These are phyloP conservation scores for Hippophae gyantsensis DNA, from an alignment of 306 rosid species.

Conservation along the genomic window DNA sequence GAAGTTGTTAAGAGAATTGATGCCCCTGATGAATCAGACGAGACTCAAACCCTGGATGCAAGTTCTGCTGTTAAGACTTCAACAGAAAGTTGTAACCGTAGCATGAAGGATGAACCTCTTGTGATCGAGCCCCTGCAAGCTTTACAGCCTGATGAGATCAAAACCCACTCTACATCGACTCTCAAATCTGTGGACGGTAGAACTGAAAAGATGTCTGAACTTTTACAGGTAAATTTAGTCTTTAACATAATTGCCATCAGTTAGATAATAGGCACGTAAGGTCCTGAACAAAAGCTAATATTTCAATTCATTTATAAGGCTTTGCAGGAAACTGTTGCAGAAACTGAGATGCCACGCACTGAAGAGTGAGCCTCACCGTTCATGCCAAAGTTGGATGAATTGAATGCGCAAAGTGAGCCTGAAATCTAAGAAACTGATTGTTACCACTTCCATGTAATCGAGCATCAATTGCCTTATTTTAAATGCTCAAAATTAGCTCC, in stretches of 20 bases:
- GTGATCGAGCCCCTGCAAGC: conserved; percentile 58
- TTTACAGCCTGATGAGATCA: conserved; percentile 23
- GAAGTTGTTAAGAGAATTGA: conserved; percentile 49
- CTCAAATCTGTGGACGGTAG: conserved; percentile 25
- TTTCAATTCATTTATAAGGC: conserved; percentile 24
- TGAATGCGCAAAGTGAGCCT: conserved; percentile 22
- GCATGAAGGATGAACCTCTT: conserved; percentile 32
- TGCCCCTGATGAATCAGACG: conserved; percentile 27
- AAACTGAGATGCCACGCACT: conserved; percentile 29
- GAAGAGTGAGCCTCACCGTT: conserved; percentile 24
- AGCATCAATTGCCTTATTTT: too few species aligned
- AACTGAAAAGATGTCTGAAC: conserved; percentile 55
- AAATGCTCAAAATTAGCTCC: too few species aligned
- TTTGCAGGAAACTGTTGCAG: conserved; percentile 47
- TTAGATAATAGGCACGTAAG: background rate
- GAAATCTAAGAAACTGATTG: conserved; percentile 18
- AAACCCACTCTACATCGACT: conserved; percentile 21
- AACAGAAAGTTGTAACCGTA: conserved; percentile 17
- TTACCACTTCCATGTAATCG: background rate
- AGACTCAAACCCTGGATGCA: conserved; percentile 22
- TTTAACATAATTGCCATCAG: background rate
- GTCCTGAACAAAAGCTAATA: conserved; percentile 12
- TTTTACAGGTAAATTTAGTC: conserved; percentile 54
- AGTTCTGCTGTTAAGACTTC: conserved; percentile 21
- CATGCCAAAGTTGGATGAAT: conserved; percentile 30